Evolutionary conservation across 208 protist species (phyloP), one percentile per base, ranked within the genome.

Genomic region (Acanthamoeba triangularis): DNA sequence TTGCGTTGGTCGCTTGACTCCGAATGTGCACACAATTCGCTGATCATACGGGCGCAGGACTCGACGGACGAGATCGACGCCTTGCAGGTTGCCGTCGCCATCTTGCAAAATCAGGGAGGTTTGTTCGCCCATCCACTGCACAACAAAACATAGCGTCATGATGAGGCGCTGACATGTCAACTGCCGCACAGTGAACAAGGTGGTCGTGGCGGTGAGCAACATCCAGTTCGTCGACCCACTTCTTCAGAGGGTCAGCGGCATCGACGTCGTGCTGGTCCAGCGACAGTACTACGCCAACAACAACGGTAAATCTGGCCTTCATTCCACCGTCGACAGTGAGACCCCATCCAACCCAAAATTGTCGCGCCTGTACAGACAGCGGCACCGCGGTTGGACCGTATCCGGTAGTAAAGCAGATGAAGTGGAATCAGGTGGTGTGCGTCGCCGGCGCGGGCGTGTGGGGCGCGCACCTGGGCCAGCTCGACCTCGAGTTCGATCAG

Each of bases 131-230:
- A 30, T n/a, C 1, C 25, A 11, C 18, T 35, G n/a, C 6, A 54
- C 49, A 20, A 54, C 49, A 18, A n/a, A n/a, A n/a, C n/a, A n/a
- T n/a, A n/a, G n/a, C n/a, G n/a, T n/a, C n/a, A n/a, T n/a, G n/a
- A n/a, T n/a, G n/a, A n/a, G n/a, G n/a, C n/a, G n/a, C n/a, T n/a
- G n/a, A n/a, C n/a, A n/a, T n/a, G n/a, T n/a, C n/a, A n/a, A n/a
- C n/a, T n/a, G n/a, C n/a, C n/a, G n/a, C 3, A 13, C 52, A 87
- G 78, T 93, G 11, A 93, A 93, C 88, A 93, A 93, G 88, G 67
- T 93, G 10, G 20, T 93, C 4, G 88, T 93, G 28, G 59, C 88
- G 14, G 67, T 93, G 63, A 93, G 88, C 88, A 59, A 28, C 23
- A 7, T 44, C 20, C 0, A 33, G 30, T 33, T 78, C 25, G 63